phyloP scores from a whole-genome alignment of 805 yeast species.

The Candida nemodendra region DNA sequence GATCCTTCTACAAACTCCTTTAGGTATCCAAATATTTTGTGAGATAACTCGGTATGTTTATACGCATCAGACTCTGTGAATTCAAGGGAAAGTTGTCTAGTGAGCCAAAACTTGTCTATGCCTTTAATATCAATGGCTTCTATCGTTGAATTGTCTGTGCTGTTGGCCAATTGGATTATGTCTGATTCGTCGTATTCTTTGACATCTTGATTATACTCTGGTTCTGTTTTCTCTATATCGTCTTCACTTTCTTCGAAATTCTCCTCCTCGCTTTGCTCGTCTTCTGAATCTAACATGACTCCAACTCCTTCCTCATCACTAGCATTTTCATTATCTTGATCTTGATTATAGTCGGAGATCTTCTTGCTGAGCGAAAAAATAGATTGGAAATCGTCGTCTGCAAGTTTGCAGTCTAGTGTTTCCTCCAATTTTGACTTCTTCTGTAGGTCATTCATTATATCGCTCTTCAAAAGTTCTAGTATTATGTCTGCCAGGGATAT shows the following conservation, averaged over 20 bases:
- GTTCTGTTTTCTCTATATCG: constrained; percentile 30
- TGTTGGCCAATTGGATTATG: constrained; percentile 15
- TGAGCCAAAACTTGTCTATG: constrained; percentile 49
- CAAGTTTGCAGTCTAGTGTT: constrained; percentile 42
- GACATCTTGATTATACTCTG: constrained; percentile 21
- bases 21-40: constrained; percentile 40
- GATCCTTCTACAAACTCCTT: constrained; percentile 28
- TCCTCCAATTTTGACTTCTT: constrained; percentile 52
- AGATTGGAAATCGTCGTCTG: constrained; percentile 46
- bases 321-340: constrained; percentile 28
- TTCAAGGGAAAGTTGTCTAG: constrained; percentile 42
- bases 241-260: constrained; percentile 33
- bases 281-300: constrained; percentile 39
- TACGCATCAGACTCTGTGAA: constrained; percentile 38
- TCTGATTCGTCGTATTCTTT: constrained; percentile 21
- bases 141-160: constrained; percentile 9
- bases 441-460: constrained; percentile 38
- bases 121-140: constrained; percentile 17
- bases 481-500: constrained; percentile 70
- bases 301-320: constrained; percentile 35
- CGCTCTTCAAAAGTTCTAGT: constrained; percentile 53
- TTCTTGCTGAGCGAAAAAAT: constrained; percentile 42
- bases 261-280: constrained; percentile 29
- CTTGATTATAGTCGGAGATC: constrained; percentile 48
- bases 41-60: constrained; percentile 36